Evolutionary conservation across 2,329 filamentous ascomycete species (phyloP), one percentile per base, ranked within the genome.

Genomic region (Truncatella angustata): DNA sequence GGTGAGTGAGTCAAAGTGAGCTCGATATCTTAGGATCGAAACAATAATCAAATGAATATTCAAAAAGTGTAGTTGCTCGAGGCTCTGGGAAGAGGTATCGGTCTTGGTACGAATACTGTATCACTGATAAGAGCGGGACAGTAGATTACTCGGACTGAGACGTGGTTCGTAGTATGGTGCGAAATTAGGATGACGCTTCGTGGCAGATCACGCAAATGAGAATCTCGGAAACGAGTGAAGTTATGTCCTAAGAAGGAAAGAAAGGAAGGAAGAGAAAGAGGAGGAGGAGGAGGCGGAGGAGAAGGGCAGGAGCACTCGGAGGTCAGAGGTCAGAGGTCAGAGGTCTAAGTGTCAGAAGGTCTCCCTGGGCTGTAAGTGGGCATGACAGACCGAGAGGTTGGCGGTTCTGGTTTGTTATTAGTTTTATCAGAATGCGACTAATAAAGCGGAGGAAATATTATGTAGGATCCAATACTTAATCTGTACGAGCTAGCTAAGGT

Each of bases 381-480:
- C 28, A 32, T 9, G 28, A 39, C 10, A 11, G 40, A 20, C 16
- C n/a, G 26, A 46, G 43, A 46, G 43, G 43, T 32, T 32, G 43
- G 43, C 43, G 43, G 43, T 32, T 44, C 40, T 16, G 24, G 40
- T n/a, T 44, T 44, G 40, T 44, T 46, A 46, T 14, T 46, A 30
- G 16, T 23, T 18, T 5, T 28, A 32, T 14, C 28, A 34, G 40
- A 20, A 30, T 5, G 21, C 23, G 21, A 16, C 43, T 14, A 32
- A 16, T n/a, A 14, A 26, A 35, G 44, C 44, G 44, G 44, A 39
- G 42, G 50, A 43, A 21, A 21, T 24, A 26, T 14, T 32, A 32
- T 32, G 28, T 32, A 32, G 28, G 28, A 32, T 32, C 28, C 28
- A 32, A 32, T 32, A 32, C n/a, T n/a, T n/a, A n/a, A n/a, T n/a